Conservation (phyloP, 371 early-diverging fungal species). For the Lichtheimia ornata region DNA sequence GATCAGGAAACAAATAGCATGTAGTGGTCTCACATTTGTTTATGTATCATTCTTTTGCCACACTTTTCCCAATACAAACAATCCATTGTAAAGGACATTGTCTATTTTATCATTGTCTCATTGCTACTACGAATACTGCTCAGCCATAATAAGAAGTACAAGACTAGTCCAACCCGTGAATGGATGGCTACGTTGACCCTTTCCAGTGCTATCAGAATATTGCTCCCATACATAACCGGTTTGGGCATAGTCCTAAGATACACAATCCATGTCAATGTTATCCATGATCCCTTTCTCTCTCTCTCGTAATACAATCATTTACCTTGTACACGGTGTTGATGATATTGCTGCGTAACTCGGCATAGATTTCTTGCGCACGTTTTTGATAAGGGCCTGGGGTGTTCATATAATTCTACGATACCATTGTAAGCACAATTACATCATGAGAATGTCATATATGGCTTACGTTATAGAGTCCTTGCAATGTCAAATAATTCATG, state of each 20-base stretch:
- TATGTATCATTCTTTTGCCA: too few species aligned
- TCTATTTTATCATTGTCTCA: neutral
- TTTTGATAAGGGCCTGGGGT: constrained; percentile 70
- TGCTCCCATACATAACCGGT: constrained; percentile 95
- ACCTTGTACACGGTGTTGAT: constrained; percentile 77
- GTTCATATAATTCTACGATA: constrained; percentile 63
- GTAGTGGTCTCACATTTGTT: too few species aligned
- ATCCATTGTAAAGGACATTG: neutral
- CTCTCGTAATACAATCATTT: constrained; percentile 6
- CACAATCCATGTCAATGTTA: neutral
- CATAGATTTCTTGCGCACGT: constrained; percentile 75
- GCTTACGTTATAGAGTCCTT: constrained; percentile 67
- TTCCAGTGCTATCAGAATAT: constrained; percentile 80
- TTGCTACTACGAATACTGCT: constrained; percentile 38
- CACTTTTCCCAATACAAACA: too few species aligned
- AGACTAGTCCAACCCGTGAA: constrained; percentile 96
- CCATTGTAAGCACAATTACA: neutral
- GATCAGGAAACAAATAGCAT: too few species aligned
- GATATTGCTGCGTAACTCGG: constrained; percentile 72
- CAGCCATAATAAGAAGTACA: constrained; percentile 80
- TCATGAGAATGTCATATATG: neutral
- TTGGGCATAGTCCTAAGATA: constrained; percentile 64
- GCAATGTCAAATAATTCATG: constrained; percentile 84
- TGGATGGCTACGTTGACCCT: constrained; percentile 86
- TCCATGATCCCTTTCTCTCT: too few species aligned